Percentiles rank a stretch among this genome's conserved stretches.
These are phyloP conservation scores for Candida coquimbonensis DNA, from an alignment of 805 yeast species.

Conservation along the genomic window DNA sequence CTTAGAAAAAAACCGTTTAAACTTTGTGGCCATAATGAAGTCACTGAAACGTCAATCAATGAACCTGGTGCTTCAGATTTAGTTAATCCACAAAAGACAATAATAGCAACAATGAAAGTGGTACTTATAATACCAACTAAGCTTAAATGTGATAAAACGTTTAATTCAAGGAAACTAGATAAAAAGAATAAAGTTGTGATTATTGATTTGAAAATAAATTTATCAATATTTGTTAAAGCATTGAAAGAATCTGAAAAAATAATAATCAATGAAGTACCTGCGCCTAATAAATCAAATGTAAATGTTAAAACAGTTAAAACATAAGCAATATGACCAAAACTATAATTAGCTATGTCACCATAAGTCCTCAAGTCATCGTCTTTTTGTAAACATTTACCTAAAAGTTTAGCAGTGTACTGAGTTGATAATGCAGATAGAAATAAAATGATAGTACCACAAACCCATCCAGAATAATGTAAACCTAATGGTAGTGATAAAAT, in stretches of 20 bases:
- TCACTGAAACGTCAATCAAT: constrained; percentile 38
- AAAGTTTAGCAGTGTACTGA: constrained; percentile 43
- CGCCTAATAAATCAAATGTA: constrained; percentile 53
- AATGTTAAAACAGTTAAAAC: constrained; percentile 41
- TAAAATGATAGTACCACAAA: constrained; percentile 39
- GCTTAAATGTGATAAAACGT: constrained; percentile 47
- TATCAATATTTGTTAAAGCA: constrained; percentile 37
- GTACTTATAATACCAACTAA: constrained; percentile 53
- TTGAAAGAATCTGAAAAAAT: constrained; percentile 55
- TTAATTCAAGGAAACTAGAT: constrained; percentile 48
- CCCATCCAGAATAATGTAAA: constrained; percentile 61
- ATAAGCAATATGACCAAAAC: constrained; percentile 41
- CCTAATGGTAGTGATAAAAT: constrained; percentile 69
- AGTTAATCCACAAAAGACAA: constrained; percentile 40
- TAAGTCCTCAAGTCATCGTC: constrained; percentile 41
- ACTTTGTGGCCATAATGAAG: constrained; percentile 34
- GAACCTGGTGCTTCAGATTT: constrained; percentile 47
- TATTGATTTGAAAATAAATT: constrained; percentile 33
- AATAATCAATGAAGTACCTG: constrained; percentile 49
- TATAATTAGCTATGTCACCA: constrained; percentile 49
- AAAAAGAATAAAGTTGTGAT: constrained; percentile 35
- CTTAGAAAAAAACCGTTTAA: constrained; percentile 37
- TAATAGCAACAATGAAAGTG: constrained; percentile 38
- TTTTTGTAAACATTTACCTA: constrained; percentile 40
- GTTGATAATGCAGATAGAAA: constrained; percentile 42